Percentiles rank a stretch among this genome's conserved stretches.
These are phyloP conservation scores for Amanita subjunquillea DNA, from an alignment of 768 basidiomycete genomes.

Conservation along the genomic window DNA sequence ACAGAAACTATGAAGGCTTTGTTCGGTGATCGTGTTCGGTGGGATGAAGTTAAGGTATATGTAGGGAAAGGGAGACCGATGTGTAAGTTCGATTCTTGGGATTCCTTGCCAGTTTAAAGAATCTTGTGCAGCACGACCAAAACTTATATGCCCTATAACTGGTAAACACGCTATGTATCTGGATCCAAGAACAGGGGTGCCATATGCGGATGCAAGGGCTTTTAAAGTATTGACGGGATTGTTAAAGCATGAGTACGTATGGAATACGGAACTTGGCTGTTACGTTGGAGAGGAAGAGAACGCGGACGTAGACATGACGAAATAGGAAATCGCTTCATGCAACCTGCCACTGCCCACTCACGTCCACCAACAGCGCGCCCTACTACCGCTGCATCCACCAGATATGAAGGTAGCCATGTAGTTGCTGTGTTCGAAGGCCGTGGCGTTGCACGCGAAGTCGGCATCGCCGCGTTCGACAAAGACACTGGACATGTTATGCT, in stretches of 20 bases:
- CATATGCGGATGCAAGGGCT: constrained; percentile 62
- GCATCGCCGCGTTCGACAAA: constrained; percentile 77
- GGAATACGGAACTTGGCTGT: constrained; percentile 38
- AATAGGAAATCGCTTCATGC: constrained; percentile 4
- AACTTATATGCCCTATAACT: constrained; percentile 64
- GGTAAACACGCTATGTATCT: constrained; percentile 68
- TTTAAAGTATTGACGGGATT: constrained; percentile 55
- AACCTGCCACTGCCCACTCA: constrained; percentile 19
- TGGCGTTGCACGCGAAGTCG: constrained; percentile 74
- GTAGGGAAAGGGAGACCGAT: constrained; percentile 55
- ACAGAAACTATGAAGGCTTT: constrained; percentile 69
- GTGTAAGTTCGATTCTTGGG: constrained; percentile 25
- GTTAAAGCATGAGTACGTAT: constrained; percentile 60
- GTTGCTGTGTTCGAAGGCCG: constrained; percentile 69
- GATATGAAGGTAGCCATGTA: constrained; percentile 51
- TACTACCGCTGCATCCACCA: constrained; percentile 49
- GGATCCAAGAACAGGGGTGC: constrained; percentile 73
- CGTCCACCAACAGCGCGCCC: constrained; percentile 45
- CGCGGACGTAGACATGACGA: constrained; percentile 3
- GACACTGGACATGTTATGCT: constrained; percentile 69
- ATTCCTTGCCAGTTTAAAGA: not conserved
- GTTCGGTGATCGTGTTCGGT: constrained; percentile 79
- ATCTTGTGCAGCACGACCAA: constrained; percentile 45
- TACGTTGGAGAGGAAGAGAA: constrained; percentile 26
- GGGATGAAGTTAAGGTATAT: constrained; percentile 64